Evolutionary conservation across 495 filamentous ascomycete species (phyloP).

Genomic region (Platismatia glauca): DNA sequence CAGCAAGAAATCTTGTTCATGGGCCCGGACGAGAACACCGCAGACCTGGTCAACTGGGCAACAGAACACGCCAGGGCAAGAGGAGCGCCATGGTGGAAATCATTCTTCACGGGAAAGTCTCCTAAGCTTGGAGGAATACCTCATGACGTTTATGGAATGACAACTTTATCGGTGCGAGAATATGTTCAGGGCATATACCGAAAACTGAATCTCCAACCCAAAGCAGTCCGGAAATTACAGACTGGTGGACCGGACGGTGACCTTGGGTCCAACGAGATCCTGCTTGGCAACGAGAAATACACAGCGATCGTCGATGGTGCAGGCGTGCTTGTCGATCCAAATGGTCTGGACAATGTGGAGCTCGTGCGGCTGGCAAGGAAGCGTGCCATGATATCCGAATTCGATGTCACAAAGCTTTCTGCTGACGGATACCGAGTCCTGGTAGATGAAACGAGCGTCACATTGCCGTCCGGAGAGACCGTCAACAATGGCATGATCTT

Average conservation of each 20-base stretch:
- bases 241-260: constrained; percentile 96
- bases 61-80: constrained; percentile 84
- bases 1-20: constrained; percentile 96
- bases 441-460: constrained; percentile 81
- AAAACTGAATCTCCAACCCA: constrained; percentile 79
- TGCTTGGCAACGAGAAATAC: constrained; percentile 93
- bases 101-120: constrained; percentile 98
- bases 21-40: constrained; percentile 98
- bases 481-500: constrained; percentile 88
- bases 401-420: constrained; percentile 78
- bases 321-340: constrained; percentile 87
- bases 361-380: constrained; percentile 75
- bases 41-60: constrained; percentile 94
- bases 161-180: constrained; percentile 89
- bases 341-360: constrained; percentile 78
- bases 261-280: constrained; percentile 93
- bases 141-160: constrained; percentile 96
- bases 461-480: constrained; percentile 74
- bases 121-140: constrained; percentile 93
- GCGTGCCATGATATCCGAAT: constrained; percentile 82
- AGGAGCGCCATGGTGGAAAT: constrained; percentile 98
- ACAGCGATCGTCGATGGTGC: constrained; percentile 87
- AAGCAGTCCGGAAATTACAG: constrained; percentile 82
- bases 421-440: constrained; percentile 84
- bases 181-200: constrained; percentile 95